A percentile compares a stretch with the other conserved stretches of the same genome.
phyloP scores from a whole-genome alignment of 192 early-diverging fungal genomes.

The Backusella parvicylindrica region DNA sequence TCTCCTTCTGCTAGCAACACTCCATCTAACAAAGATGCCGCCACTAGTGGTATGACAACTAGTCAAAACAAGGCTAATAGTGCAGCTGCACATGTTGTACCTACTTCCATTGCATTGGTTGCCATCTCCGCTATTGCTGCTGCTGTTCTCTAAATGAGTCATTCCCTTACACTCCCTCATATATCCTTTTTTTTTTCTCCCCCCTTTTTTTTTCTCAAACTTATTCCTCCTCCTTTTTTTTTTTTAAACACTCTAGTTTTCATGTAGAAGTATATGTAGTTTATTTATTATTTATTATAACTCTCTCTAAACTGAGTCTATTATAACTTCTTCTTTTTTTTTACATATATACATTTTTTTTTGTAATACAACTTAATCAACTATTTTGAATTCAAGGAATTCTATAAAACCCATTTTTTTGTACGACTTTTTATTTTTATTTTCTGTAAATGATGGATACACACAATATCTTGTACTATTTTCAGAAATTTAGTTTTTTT shows the following conservation, averaged over 20 bases:
- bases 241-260: not conserved
- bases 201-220: not conserved
- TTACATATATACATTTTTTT: not conserved
- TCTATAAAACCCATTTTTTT: not conserved
- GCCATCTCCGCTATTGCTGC: not conserved
- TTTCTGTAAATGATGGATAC: conserved; percentile 1
- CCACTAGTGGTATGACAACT: not conserved
- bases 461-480: not conserved
- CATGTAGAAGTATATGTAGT: conserved; percentile 2
- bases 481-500: not conserved
- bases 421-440: not conserved
- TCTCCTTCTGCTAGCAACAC: not conserved
- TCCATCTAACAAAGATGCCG: not conserved
- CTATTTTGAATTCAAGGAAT: conserved; percentile 1
- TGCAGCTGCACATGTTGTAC: not conserved
- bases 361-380: not conserved
- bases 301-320: not conserved
- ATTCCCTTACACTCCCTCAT: not conserved
- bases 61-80: not conserved
- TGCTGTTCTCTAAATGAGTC: conserved; percentile 4
- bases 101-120: conserved; percentile 13
- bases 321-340: not conserved
- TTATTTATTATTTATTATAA: conserved; percentile 6
- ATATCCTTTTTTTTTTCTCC: not conserved
- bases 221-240: not conserved